A percentile compares a stretch with the other conserved stretches of the same genome.
Evolutionary conservation across 768 basidiomycete species (phyloP).

Genomic region (Mycena alexandri): DNA sequence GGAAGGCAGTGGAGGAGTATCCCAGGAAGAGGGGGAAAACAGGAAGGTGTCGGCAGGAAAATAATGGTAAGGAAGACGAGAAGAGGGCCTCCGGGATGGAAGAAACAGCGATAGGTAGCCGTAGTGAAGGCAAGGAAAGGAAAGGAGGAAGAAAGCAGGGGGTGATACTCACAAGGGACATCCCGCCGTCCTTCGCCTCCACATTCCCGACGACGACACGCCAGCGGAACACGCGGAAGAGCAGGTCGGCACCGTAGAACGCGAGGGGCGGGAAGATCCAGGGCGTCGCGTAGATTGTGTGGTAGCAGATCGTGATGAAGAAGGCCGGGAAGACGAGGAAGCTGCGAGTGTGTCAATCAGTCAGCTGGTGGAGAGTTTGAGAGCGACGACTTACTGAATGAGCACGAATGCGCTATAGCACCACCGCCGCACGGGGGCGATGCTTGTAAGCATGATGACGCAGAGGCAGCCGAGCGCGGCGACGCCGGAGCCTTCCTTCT

Average conservation of each 20-base stretch:
- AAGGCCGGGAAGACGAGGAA: constrained; percentile 69
- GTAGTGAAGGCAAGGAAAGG: too few species aligned
- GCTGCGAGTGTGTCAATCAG: constrained; percentile 57
- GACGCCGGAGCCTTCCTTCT: constrained; percentile 84
- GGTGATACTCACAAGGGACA: constrained; percentile 67
- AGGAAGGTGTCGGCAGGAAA: too few species aligned
- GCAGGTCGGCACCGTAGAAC: constrained; percentile 72
- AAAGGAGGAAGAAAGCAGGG: too few species aligned
- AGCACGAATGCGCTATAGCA: constrained; percentile 80
- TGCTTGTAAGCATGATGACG: constrained; percentile 72
- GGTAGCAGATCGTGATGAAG: constrained; percentile 83
- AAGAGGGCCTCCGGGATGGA: too few species aligned
- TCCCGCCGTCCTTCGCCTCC: constrained; percentile 57
- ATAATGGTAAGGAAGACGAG: too few species aligned
- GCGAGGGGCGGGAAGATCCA: constrained; percentile 55
- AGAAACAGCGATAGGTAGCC: too few species aligned
- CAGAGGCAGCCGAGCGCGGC: constrained; percentile 75
- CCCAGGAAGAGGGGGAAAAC: too few species aligned
- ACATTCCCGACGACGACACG: constrained; percentile 70
- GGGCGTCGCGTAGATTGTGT: constrained; percentile 69
- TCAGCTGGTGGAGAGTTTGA: too few species aligned
- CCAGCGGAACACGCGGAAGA: constrained; percentile 65
- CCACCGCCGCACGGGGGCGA: constrained; percentile 70
- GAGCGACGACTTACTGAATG: constrained; percentile 73
- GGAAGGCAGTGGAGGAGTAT: too few species aligned